Base-by-base conservation (phyloP, 2,329 filamentous ascomycete species). In the Cladophialophora bantiana region DNA sequence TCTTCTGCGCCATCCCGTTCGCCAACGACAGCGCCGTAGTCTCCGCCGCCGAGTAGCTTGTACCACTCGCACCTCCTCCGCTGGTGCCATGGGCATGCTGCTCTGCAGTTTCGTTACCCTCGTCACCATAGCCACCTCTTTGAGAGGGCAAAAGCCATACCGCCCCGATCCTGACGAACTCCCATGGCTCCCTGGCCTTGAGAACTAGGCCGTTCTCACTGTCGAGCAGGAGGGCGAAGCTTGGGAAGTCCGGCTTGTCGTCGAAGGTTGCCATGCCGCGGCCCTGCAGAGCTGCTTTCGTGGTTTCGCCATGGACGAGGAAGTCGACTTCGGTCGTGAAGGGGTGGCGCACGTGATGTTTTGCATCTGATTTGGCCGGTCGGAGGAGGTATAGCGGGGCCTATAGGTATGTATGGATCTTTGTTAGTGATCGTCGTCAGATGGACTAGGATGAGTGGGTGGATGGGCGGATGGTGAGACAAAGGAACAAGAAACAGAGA, bases 191-290 rank as follows among this genome's bases (percentile, higher is more conserved):
- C n/a, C 5, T 50, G 20, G 45, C 45, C 18, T 26, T 50, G 45
- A 50, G 45, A 9, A 50, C 18, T 50, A 50, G 18, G 45, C 45
- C 45, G 3, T 10, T 7, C 45, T 50, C 7, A 50, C 9, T 5
- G 13, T 50, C 45, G 45, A 50, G 18, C 45, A 50, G 20, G 18
- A 50, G 45, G 45, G 45, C 45, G 13, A 50, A 50, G 20, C 45
- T 50, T 1, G 45, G 45, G 45, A 50, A 50, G 26, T 50, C 4
- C 7, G 45, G 45, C n/a, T 50, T 10, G 45, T 26, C 45, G 45
- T 50, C 45, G 20, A 50, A 50, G 18, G 45, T 48, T 26, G 18
- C 45, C 7, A 4, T 10, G 18, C 45, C 45, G 7, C 45, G 18
- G 18, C 45, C 45, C 4, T 50, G 18, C 45, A 26, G 7, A 26